Evolutionary conservation across 306 rosid species (phyloP), one percentile per base, ranked within the genome.

Genomic region (Vicia faba): DNA sequence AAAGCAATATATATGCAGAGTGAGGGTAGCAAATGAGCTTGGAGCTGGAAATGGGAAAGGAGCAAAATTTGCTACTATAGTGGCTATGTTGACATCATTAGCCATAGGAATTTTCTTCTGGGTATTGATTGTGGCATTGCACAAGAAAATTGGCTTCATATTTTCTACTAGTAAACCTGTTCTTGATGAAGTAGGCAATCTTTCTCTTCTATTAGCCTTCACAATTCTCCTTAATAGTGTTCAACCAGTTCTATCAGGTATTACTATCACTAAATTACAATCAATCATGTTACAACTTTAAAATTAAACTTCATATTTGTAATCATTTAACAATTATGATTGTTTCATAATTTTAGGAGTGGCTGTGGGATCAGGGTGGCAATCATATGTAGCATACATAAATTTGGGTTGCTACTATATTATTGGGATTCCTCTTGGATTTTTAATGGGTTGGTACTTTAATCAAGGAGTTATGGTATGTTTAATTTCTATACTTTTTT

Each of bases 291-390:
- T 41, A 53, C 26, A 7, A 72, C 25, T n/a, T 44, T 9, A 61
- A 13, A 60, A 41, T 14, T 19, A 19, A 4, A 10, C 10, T 10
- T 10, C 4, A 51, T 18, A 3, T 8, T 15, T 48, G 19, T 4
- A 20, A 10, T 51, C 3, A 4, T 51, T 3, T 20, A 29, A 20
- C 8, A 1, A 20, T 51, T 51, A 20, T 51, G 8, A 51, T 51
- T 51, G 15, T 7, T 2, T 20, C 14, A 51, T 3, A 4, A 51
- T 20, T 3, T 20, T 5, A 20, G 96, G 97, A 1, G 96, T 92
- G 39, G 96, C 98, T 10, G 96, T 92, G 12, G 98, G 98, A 61
- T 92, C 91, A 8, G 96, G 96, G 3, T 89, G 98, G 96, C 96
- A 92, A 57, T 78, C 91, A 10, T 84, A 78, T 61, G 98, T 92